Base-by-base conservation (phyloP, 2,329 filamentous ascomycete species). In the Colletotrichum sublineola region DNA sequence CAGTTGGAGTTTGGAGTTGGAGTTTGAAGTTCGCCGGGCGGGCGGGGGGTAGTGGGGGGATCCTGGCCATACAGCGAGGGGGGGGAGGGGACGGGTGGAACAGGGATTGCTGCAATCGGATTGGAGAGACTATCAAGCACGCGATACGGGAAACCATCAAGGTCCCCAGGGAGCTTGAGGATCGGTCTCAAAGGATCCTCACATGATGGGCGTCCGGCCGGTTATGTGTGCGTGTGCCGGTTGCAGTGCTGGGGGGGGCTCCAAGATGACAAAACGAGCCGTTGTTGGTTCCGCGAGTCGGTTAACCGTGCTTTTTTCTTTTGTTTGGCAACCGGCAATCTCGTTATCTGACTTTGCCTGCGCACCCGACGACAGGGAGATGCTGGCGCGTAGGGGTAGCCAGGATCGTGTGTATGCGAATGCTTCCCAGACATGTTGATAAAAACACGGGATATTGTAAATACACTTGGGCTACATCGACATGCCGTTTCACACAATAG, bases 1-100 rank as follows among this genome's bases (percentile, higher is more conserved):
- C 68, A 71, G 68, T 71, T 58, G 68, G 68, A 68, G 62, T n/a
- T 71, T 58, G 68, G 68, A 68, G 62, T n/a, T 46, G 44, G 44
- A n/a, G 44, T 1, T 63, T 33, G 29, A 60, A 55, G 48, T 53
- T 38, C 33, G 60, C 24, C 24, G 50, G 56, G 57, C 20, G 14
- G 33, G 53, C 31, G 60, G 60, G 38, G 44, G 5, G 44, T 46
- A 42, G 40, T 15, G 55, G 50, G 12, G 5, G 18, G 46, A 52
- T 67, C 56, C 56, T 52, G 67, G 31, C 68, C 68, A 71, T 63
- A 68, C 68, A 71, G 64, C 64, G 58, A 14, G 42, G 61, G 61
- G 18, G 48, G 29, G 48, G 40, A 50, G 63, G 50, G 63, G 20
- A 57, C 11, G 31, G 20, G 31, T 24, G 40, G 40, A 14, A 31